A percentile compares a stretch with the other conserved stretches of the same genome.
These are phyloP conservation scores for Paracamarosporium sp. DNA, from an alignment of 2,329 filamentous ascomycete genomes.

Conservation along the genomic window DNA sequence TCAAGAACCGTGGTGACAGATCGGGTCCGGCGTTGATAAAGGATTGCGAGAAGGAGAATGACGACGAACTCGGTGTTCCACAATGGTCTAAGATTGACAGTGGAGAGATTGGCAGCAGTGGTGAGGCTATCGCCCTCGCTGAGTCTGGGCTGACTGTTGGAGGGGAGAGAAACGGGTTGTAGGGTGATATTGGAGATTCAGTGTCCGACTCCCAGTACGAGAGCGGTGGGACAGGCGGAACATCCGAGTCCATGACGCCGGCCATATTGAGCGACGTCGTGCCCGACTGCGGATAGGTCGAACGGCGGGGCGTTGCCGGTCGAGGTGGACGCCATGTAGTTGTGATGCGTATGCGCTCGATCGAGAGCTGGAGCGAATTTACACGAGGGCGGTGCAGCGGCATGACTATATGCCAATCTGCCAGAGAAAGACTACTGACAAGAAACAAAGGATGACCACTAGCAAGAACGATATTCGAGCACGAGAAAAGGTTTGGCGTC, in stretches of 20 bases:
- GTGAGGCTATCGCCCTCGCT: conserved; percentile 12
- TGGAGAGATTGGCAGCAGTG: conserved; percentile 22
- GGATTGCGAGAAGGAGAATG: not conserved
- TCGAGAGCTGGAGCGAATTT: conserved; percentile 20
- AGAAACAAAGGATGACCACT: not conserved
- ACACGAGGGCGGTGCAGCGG: conserved; percentile 14
- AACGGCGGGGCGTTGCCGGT: conserved; percentile 21
- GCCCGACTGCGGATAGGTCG: conserved; percentile 15
- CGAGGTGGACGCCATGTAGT: conserved; percentile 16
- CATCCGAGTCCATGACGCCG: not conserved
- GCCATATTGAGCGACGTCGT: not conserved
- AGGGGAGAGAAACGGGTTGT: conserved; percentile 25
- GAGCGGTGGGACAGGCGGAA: conserved; percentile 18
- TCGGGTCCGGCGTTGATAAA: not conserved
- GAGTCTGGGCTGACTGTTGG: not conserved
- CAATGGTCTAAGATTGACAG: conserved; percentile 25
- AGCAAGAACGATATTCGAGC: not conserved
- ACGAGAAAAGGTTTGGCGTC: not conserved
- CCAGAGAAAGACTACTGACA: not conserved
- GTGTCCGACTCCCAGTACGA: conserved; percentile 28
- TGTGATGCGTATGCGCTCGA: not conserved
- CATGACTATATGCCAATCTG: conserved; percentile 3
- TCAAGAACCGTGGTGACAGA: conserved; percentile 19
- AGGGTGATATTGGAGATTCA: conserved; percentile 16
- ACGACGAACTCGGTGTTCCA: conserved; percentile 1